Percentiles rank a stretch among this genome's conserved stretches.
These are phyloP conservation scores for Pulveroboletus sp. DNA, from an alignment of 768 basidiomycete species.

Conservation along the genomic window DNA sequence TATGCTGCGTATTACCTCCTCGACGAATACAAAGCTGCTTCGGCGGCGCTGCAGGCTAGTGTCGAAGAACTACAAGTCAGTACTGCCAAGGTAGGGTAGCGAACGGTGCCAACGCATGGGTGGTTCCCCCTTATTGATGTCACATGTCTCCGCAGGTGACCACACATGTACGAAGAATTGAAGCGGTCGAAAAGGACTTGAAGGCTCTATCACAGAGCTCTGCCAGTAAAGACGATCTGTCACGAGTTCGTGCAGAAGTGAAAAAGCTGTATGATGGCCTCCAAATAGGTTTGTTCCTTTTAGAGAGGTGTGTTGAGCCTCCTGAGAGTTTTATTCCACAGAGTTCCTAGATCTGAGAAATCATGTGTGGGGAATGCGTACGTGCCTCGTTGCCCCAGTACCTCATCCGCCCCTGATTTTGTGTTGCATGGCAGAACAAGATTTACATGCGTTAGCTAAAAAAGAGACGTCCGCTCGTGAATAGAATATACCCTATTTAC, in stretches of 20 bases:
- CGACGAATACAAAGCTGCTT: slow-evolving; percentile 87
- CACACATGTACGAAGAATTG: slow-evolving; percentile 76
- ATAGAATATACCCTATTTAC: slow-evolving; percentile 27
- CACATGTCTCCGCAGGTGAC: slow-evolving; percentile 50
- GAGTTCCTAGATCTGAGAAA: slow-evolving; percentile 78
- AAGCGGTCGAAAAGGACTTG: slow-evolving; percentile 86
- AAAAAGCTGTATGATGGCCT: slow-evolving; percentile 86
- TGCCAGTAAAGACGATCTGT: slow-evolving; percentile 76
- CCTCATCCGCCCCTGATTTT: not conserved
- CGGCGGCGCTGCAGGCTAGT: slow-evolving; percentile 80
- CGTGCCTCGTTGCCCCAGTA: slow-evolving; percentile 30
- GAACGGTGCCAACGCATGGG: not conserved
- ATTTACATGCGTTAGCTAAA: slow-evolving; percentile 68
- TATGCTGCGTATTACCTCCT: slow-evolving; percentile 83
- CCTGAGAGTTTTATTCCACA: slow-evolving; percentile 32
- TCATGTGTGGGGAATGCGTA: slow-evolving; percentile 86
- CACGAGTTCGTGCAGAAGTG: slow-evolving; percentile 68
- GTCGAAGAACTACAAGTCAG: slow-evolving; percentile 82
- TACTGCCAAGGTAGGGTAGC: slow-evolving; percentile 62
- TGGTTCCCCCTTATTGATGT: not conserved
- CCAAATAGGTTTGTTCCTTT: slow-evolving; percentile 57
- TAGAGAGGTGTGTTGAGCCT: not conserved
- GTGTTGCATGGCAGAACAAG: slow-evolving; percentile 54
- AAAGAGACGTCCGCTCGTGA: slow-evolving; percentile 61
- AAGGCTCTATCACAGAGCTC: slow-evolving; percentile 64